phyloP scores from a whole-genome alignment of 202 grass and related monocot species.

The Hordeum pubiflorum region DNA sequence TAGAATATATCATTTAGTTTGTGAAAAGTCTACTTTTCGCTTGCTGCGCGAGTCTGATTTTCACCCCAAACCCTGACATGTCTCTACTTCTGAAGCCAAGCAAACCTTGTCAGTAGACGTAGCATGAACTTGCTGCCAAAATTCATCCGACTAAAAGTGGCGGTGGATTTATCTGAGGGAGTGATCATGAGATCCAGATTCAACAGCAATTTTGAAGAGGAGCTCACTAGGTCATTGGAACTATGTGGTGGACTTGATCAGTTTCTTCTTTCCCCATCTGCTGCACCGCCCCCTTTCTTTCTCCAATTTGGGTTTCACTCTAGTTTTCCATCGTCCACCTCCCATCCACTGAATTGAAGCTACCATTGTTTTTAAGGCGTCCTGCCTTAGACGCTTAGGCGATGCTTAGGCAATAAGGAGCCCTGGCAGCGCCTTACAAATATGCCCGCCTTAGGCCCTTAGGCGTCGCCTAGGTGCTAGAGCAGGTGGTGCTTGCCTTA shows the following conservation, averaged over 20 bases:
- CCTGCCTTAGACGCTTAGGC: no score
- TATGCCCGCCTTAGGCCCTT: no score
- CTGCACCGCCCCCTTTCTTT: no score
- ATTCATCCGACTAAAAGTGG: background rate
- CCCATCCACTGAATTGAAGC: background rate
- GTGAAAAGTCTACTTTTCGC: background rate
- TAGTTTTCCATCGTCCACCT: background rate
- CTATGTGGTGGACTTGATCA: no score
- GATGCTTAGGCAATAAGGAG: no score
- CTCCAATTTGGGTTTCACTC: background rate
- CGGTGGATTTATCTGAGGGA: background rate
- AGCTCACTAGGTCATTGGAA: no score
- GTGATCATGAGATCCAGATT: background rate
- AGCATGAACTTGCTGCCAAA: background rate
- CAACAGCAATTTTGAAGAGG: no score
- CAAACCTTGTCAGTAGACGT: background rate
- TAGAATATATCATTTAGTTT: background rate
- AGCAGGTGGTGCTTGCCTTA: no score
- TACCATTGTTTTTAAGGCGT: background rate
- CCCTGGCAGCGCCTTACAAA: no score
- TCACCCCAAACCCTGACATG: no score
- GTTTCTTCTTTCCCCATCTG: no score
- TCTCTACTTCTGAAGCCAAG: background rate
- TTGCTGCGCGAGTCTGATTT: background rate
- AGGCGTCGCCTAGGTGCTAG: no score